Conservation (phyloP, 305 asterid genomes). For the Solanum hybrid region DNA sequence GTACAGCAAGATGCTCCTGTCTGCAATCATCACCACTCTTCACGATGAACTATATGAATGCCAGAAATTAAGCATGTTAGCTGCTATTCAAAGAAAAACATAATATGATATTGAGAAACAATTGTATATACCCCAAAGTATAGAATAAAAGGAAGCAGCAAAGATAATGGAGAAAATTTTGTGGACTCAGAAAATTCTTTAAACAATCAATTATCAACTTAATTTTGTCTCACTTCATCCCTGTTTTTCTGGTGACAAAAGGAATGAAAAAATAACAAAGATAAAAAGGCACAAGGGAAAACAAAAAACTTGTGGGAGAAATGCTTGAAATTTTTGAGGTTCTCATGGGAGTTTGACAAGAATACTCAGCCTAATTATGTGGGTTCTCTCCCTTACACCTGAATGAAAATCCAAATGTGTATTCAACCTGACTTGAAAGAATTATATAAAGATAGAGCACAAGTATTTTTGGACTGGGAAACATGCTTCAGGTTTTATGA, state of each 20-base stretch:
- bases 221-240: neutral
- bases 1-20: slow-evolving; percentile 56
- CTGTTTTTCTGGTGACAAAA: neutral
- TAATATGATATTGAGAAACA: neutral
- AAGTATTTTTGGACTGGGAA: neutral
- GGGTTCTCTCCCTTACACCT: neutral
- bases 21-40: slow-evolving; percentile 54
- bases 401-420: neutral
- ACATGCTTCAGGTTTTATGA: neutral
- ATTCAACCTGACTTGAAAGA: neutral
- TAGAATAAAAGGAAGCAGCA: neutral
- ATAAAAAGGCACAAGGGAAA: neutral
- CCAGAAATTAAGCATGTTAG: neutral
- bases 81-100: neutral
- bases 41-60: slow-evolving; percentile 26
- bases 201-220: neutral
- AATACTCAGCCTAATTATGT: neutral
- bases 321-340: neutral
- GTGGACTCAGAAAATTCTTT: neutral
- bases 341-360: neutral
- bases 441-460: neutral
- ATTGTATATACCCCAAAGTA: neutral
- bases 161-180: neutral
- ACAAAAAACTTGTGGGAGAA: neutral
- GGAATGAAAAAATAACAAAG: neutral